Evolutionary conservation across 129 eudicot species (phyloP).

Genomic region (Flaveria linearis): DNA sequence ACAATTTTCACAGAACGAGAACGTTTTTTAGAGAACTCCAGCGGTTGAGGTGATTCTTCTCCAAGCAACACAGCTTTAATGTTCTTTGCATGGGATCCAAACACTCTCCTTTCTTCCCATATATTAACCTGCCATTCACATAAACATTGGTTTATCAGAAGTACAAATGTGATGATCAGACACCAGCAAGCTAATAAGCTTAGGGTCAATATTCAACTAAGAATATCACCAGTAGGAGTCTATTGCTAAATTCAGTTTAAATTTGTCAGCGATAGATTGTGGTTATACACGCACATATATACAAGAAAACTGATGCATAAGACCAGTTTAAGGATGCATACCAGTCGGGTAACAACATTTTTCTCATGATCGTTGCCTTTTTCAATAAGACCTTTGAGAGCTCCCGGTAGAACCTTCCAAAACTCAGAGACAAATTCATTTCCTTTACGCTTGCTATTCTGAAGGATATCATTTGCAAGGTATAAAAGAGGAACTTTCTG

Average conservation of each 20-base stretch:
- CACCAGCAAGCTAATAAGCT: slow-evolving; percentile 4
- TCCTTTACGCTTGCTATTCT: slow-evolving; percentile 93
- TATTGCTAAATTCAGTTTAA: not conserved
- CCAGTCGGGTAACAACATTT: slow-evolving; percentile 77
- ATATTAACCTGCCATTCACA: slow-evolving; percentile 58
- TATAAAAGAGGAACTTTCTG: slow-evolving; percentile 84
- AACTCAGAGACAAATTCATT: slow-evolving; percentile 84
- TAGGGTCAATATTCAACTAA: not conserved
- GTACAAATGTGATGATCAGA: not conserved
- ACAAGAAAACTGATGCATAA: not conserved
- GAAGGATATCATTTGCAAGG: slow-evolving; percentile 94
- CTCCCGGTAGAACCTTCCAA: slow-evolving; percentile 93
- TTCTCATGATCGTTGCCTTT: slow-evolving; percentile 78
- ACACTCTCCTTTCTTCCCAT: slow-evolving; percentile 96
- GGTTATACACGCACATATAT: slow-evolving; percentile 1
- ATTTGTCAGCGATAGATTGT: not conserved
- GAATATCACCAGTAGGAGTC: not conserved
- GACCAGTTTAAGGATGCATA: slow-evolving; percentile 29
- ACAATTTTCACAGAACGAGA: slow-evolving; percentile 75
- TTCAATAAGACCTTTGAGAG: slow-evolving; percentile 60
- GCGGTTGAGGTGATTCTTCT: slow-evolving; percentile 68
- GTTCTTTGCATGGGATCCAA: slow-evolving; percentile 71
- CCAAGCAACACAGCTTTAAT: slow-evolving; percentile 78
- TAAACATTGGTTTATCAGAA: slow-evolving; percentile 15
- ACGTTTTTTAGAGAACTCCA: slow-evolving; percentile 82